Conservation (phyloP, 257 asterid species). For the Nicotiana tabacum region DNA sequence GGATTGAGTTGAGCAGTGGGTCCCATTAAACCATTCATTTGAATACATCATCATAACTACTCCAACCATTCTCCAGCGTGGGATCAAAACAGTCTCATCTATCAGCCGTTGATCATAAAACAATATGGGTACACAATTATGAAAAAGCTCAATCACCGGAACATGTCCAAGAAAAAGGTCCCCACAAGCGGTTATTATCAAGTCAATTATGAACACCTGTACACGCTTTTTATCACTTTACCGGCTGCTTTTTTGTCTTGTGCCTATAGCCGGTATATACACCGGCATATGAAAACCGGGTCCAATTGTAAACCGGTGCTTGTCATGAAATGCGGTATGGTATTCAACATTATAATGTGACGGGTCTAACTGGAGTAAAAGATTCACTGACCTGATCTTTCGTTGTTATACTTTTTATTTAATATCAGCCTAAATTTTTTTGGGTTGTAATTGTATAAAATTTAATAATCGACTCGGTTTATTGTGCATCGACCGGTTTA, state of each 20-base stretch:
- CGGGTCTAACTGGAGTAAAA: too few species aligned
- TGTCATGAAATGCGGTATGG: background rate
- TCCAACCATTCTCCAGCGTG: background rate
- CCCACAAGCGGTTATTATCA: background rate
- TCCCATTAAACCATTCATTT: background rate
- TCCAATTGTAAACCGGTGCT: background rate
- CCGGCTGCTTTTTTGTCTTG: background rate
- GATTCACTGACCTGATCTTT: too few species aligned
- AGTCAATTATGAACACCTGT: conserved; percentile 8
- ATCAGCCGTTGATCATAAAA: background rate
- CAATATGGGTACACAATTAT: background rate
- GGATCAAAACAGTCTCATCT: background rate
- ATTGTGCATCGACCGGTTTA: background rate
- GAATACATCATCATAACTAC: background rate
- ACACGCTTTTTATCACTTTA: background rate
- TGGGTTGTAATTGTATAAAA: too few species aligned
- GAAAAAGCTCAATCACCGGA: background rate
- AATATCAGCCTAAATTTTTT: too few species aligned
- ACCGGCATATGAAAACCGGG: background rate
- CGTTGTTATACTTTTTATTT: too few species aligned
- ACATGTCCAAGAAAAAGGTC: background rate
- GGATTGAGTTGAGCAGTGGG: background rate
- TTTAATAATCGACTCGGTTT: background rate
- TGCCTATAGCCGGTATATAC: background rate
- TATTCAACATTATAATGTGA: too few species aligned